Evolutionary conservation across 2,329 filamentous ascomycete species (phyloP).

Genomic region (Exophiala sp.): DNA sequence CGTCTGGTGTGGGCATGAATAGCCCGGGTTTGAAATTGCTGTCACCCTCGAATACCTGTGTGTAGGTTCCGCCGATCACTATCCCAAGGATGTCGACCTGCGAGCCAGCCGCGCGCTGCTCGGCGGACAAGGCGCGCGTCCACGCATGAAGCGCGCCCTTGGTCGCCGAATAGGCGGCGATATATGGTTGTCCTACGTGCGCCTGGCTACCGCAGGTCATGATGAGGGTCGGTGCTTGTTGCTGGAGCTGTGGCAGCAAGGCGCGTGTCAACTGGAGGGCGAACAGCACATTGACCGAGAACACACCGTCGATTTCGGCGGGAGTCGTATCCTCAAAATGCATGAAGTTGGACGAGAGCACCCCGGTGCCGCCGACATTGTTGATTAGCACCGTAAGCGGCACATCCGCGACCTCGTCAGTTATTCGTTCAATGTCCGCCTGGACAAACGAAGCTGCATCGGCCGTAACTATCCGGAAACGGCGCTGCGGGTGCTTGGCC

Average conservation of each 20-base stretch:
- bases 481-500: background rate
- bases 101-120: background rate
- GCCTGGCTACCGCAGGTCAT: background rate
- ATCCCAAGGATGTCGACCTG: background rate
- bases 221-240: background rate
- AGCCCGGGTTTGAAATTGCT: background rate
- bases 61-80: background rate
- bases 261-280: constrained; percentile 47
- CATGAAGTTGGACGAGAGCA: constrained; percentile 30
- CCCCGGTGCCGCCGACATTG: constrained; percentile 49
- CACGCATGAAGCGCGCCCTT: background rate
- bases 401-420: constrained; percentile 36
- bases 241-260: constrained; percentile 39
- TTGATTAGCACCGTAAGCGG: constrained; percentile 54
- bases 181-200: background rate
- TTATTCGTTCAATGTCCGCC: constrained; percentile 26
- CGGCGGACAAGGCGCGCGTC: background rate
- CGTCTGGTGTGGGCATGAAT: background rate
- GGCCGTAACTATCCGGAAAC: constrained; percentile 38
- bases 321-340: constrained; percentile 37
- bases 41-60: background rate
- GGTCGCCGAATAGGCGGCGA: background rate
- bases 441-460: constrained; percentile 37
- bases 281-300: constrained; percentile 50
- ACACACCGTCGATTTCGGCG: constrained; percentile 40